These are phyloP conservation scores for Xylaria acuta DNA, from an alignment of 495 filamentous ascomycete genomes.

Conservation along the genomic window DNA sequence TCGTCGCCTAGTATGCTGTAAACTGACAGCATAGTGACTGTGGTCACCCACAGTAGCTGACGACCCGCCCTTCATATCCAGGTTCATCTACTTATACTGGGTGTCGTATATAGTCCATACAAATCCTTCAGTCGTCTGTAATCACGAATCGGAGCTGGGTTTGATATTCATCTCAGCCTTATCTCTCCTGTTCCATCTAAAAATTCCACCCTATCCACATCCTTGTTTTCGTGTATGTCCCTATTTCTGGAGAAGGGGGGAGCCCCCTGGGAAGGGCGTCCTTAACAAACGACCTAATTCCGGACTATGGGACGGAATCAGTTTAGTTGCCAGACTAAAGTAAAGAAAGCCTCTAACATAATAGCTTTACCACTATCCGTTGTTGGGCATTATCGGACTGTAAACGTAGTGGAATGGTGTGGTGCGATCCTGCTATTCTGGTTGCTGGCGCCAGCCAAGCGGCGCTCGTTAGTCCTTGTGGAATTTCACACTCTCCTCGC, in stretches of 20 bases:
- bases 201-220: constrained; percentile 11
- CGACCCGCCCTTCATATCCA: background rate
- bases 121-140: constrained; percentile 8
- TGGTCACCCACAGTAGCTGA: background rate
- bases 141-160: constrained; percentile 18
- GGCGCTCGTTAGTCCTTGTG: background rate
- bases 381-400: constrained; percentile 3
- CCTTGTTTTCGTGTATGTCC: background rate
- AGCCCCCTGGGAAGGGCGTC: background rate
- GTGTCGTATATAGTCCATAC: constrained; percentile 19
- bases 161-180: constrained; percentile 26
- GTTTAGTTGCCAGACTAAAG: constrained; percentile 1
- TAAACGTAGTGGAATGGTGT: constrained; percentile 29
- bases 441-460: constrained; percentile 38
- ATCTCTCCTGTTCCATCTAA: constrained; percentile 20
- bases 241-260: constrained; percentile 9
- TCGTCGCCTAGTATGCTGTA: background rate
- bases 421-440: constrained; percentile 24
- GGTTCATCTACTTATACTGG: background rate
- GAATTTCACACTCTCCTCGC: background rate
- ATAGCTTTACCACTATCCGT: background rate
- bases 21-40: background rate
- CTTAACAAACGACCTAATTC: constrained; percentile 17
- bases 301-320: constrained; percentile 4
- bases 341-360: constrained; percentile 3